Evolutionary conservation across 441 rosid species (phyloP).

Genomic region (Gossypium gossypioides): DNA sequence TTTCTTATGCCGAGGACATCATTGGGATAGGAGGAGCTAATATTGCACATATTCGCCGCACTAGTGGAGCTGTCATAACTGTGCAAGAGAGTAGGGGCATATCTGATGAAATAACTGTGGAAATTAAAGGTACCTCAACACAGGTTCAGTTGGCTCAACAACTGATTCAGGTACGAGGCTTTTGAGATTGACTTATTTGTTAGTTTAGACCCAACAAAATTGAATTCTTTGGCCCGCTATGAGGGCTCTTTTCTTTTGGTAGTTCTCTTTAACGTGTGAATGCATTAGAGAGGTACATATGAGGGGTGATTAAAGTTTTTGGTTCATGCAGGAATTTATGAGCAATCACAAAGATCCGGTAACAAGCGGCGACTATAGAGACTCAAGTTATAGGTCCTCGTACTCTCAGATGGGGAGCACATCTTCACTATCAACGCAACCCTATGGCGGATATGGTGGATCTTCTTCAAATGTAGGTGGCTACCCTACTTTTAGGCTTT

Average conservation of each 20-base stretch:
- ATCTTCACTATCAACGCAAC: slow-evolving; percentile 29
- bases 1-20: slow-evolving; percentile 61
- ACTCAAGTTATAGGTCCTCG: slow-evolving; percentile 32
- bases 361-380: slow-evolving; percentile 34
- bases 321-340: slow-evolving; percentile 39
- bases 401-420: slow-evolving; percentile 36
- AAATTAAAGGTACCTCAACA: slow-evolving; percentile 55
- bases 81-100: slow-evolving; percentile 52
- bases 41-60: slow-evolving; percentile 50
- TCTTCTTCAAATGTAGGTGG: slow-evolving; percentile 41
- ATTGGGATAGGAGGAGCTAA: slow-evolving; percentile 57
- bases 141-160: slow-evolving; percentile 62
- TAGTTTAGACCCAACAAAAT: not conserved
- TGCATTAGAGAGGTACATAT: not conserved
- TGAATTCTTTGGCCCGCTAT: not conserved
- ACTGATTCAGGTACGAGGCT: slow-evolving; percentile 42
- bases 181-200: slow-evolving; percentile 2
- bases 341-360: slow-evolving; percentile 38
- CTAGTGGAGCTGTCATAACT: slow-evolving; percentile 52
- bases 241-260: not conserved
- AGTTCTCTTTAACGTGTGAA: not conserved
- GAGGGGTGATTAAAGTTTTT: not conserved
- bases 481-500: slow-evolving; percentile 38
- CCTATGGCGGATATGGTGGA: slow-evolving; percentile 39
- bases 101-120: slow-evolving; percentile 58